Conservation (phyloP, 2,329 filamentous ascomycete genomes). For the Nemania serpens region DNA sequence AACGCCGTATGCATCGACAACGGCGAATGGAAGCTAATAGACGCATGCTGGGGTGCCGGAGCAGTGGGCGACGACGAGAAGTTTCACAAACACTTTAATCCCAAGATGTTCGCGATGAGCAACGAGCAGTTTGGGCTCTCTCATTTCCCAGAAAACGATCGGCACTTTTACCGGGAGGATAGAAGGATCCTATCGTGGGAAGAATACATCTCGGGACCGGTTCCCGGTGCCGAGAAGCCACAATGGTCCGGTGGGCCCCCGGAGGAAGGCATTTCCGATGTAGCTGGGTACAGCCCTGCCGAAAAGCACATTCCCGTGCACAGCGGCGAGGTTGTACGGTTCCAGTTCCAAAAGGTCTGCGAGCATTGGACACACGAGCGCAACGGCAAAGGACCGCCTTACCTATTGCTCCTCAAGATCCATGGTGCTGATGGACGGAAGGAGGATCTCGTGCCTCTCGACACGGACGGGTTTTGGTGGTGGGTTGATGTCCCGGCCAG, state of each 20-base stretch:
- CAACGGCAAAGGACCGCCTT: constrained; percentile 67
- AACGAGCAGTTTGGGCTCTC: constrained; percentile 82
- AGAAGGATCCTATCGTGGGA: constrained; percentile 74
- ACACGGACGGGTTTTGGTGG: constrained; percentile 79
- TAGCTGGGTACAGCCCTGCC: constrained; percentile 65
- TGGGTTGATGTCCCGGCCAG: constrained; percentile 74
- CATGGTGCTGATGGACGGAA: constrained; percentile 69
- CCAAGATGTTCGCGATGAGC: constrained; percentile 60
- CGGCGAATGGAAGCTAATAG: constrained; percentile 88
- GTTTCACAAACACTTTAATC: constrained; percentile 72
- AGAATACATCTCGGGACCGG: constrained; percentile 74
- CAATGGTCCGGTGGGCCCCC: constrained; percentile 51
- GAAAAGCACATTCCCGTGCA: constrained; percentile 64
- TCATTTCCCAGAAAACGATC: constrained; percentile 75
- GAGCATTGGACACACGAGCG: constrained; percentile 79
- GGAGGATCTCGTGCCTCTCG: constrained; percentile 71
- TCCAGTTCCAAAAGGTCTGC: constrained; percentile 80
- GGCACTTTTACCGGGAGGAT: constrained; percentile 76
- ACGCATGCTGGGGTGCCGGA: constrained; percentile 92
- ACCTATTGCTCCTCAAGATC: constrained; percentile 71
- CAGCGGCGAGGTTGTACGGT: constrained; percentile 65
- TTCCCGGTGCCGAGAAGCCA: constrained; percentile 51
- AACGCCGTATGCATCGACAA: constrained; percentile 88
- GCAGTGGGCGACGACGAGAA: constrained; percentile 58
- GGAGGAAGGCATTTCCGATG: constrained; percentile 57